phyloP scores from a whole-genome alignment of 1,284 basidiomycete genomes.

The Singerocomus inundabilis region DNA sequence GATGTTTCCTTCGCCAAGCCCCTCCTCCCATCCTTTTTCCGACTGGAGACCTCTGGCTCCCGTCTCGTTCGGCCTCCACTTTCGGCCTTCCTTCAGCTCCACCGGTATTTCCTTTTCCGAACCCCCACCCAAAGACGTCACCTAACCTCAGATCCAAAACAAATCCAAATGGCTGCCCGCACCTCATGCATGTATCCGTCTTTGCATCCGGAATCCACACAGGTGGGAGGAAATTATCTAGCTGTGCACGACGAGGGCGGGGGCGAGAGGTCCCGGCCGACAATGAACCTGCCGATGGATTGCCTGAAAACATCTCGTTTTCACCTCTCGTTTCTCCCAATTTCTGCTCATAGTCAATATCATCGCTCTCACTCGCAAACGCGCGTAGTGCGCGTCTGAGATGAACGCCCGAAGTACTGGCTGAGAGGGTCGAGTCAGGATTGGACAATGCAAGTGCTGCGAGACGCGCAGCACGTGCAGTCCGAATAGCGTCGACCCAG shows the following conservation, averaged over 20 bases:
- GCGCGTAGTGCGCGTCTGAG: slow-evolving; percentile 70
- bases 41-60: slow-evolving; percentile 7
- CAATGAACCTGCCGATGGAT: slow-evolving; percentile 23
- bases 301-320: slow-evolving; percentile 13
- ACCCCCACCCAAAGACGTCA: slow-evolving; percentile 32
- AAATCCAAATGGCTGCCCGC: slow-evolving; percentile 75
- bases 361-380: slow-evolving; percentile 40
- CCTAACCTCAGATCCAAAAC: slow-evolving; percentile 32
- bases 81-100: slow-evolving; percentile 15
- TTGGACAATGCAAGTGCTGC: slow-evolving; percentile 63
- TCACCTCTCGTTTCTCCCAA: slow-evolving; percentile 22
- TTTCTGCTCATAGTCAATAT: slow-evolving; percentile 10
- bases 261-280: background rate
- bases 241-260: slow-evolving; percentile 24
- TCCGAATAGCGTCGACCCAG: slow-evolving; percentile 71
- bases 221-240: slow-evolving; percentile 88
- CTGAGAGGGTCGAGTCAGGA: slow-evolving; percentile 77
- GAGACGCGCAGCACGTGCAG: slow-evolving; percentile 70
- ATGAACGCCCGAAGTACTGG: slow-evolving; percentile 71
- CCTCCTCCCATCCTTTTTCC: slow-evolving; percentile 19
- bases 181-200: slow-evolving; percentile 81
- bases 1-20: slow-evolving; percentile 73
- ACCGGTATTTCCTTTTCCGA: slow-evolving; percentile 12
- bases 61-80: slow-evolving; percentile 8
- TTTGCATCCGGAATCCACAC: slow-evolving; percentile 90